Percentiles rank a stretch among this genome's conserved stretches.
Evolutionary conservation across 2,329 filamentous ascomycete genomes (phyloP).

Genomic region (Hypoxylon sp.): DNA sequence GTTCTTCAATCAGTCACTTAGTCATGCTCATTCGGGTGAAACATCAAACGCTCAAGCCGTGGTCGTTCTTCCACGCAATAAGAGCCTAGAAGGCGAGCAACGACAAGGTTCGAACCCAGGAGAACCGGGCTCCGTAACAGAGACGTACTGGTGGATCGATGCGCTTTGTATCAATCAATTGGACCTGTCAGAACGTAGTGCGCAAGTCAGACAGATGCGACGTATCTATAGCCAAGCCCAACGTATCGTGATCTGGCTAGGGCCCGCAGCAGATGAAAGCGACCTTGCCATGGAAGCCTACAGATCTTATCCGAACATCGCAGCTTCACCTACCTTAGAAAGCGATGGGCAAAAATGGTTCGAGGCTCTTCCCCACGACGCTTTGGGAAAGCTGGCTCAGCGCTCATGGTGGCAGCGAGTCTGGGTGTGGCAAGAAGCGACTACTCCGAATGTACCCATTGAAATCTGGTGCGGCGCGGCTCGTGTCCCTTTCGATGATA

Average conservation of each 20-base stretch:
- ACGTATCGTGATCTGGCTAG: slow-evolving; percentile 11
- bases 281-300: slow-evolving; percentile 16
- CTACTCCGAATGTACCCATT: slow-evolving; percentile 6
- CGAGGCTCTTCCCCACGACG: neutral
- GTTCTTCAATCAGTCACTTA: neutral
- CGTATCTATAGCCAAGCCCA: slow-evolving; percentile 13
- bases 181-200: slow-evolving; percentile 7
- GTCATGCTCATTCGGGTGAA: neutral
- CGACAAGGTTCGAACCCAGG: neutral
- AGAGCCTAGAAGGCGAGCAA: neutral
- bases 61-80: too few species aligned
- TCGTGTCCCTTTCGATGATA: slow-evolving; percentile 4
- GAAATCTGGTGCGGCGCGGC: slow-evolving; percentile 14
- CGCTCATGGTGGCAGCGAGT: slow-evolving; percentile 16
- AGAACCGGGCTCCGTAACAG: neutral
- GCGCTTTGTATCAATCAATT: slow-evolving; percentile 16
- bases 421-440: slow-evolving; percentile 23
- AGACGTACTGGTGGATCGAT: slow-evolving; percentile 15
- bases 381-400: slow-evolving; percentile 2
- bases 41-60: neutral
- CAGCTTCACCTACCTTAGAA: neutral
- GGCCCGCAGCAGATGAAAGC: slow-evolving; percentile 15
- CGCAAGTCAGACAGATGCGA: slow-evolving; percentile 14
- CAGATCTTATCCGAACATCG: neutral
- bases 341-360: neutral